These are phyloP conservation scores for Xanthoceras sorbifolium DNA, from an alignment of 345 rosid species.

Conservation along the genomic window DNA sequence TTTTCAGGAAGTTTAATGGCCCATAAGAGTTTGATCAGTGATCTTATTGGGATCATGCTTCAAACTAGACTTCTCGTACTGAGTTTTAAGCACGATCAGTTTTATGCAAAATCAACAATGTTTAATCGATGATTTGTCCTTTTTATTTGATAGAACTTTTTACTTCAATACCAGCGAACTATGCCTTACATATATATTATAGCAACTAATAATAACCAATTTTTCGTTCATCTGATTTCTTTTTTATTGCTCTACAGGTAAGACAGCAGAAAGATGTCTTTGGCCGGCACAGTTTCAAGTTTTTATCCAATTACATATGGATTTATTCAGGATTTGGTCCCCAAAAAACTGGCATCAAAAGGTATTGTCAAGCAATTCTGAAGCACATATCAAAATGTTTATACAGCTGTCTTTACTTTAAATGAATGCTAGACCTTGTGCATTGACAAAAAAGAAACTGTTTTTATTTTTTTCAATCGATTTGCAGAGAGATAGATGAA, in stretches of 20 bases:
- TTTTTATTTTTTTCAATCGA: slow-evolving; percentile 10
- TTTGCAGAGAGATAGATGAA: slow-evolving; percentile 82
- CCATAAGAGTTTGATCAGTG: too few species aligned
- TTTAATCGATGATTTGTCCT: not conserved
- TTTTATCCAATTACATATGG: slow-evolving; percentile 72
- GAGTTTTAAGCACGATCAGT: not conserved
- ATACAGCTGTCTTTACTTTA: not conserved
- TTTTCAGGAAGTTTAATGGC: not conserved
- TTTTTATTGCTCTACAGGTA: slow-evolving; percentile 49
- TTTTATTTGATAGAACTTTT: not conserved
- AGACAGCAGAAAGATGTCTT: slow-evolving; percentile 79
- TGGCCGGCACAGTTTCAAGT: slow-evolving; percentile 73
- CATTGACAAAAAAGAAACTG: slow-evolving; percentile 5
- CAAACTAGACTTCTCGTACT: not conserved
- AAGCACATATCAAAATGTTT: not conserved
- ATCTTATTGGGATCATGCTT: not conserved
- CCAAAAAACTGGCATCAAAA: slow-evolving; percentile 70
- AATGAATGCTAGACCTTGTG: not conserved
- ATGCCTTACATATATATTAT: slow-evolving; percentile 1
- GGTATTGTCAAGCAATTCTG: slow-evolving; percentile 37
- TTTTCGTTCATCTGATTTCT: slow-evolving; percentile 14
- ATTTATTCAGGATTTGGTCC: slow-evolving; percentile 80
- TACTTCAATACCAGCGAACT: not conserved
- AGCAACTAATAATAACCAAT: not conserved
- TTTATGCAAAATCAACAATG: not conserved